phyloP scores from a whole-genome alignment of 164 flowering plant genomes.

The Berberis thunbergii region DNA sequence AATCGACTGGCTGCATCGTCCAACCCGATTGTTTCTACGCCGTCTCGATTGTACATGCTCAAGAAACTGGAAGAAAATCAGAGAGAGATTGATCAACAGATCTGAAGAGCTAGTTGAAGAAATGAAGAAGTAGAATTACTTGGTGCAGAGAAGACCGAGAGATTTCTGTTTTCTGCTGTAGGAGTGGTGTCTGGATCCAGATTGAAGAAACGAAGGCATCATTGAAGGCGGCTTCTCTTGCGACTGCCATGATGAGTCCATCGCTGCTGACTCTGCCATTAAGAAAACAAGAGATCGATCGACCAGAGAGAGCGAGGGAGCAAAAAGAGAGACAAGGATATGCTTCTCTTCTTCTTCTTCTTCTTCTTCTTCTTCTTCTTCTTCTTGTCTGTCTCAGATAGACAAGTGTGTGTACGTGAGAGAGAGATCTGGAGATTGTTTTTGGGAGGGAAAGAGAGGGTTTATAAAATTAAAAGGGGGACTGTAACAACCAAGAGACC shows the following conservation, averaged over 20 bases:
- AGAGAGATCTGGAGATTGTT: background rate
- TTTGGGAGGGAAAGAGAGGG: background rate
- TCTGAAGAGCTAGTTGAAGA: background rate
- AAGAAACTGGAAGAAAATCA: constrained; percentile 48
- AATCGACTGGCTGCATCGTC: constrained; percentile 74
- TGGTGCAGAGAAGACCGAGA: constrained; percentile 79
- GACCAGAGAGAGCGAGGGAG: constrained; percentile 3
- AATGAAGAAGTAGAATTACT: constrained; percentile 27
- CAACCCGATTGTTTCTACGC: constrained; percentile 57
- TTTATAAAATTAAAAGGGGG: background rate
- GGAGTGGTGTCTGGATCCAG: constrained; percentile 26
- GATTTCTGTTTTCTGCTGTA: constrained; percentile 89
- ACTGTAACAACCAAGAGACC: background rate
- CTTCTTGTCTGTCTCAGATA: too few species aligned
- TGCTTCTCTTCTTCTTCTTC: too few species aligned
- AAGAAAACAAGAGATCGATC: too few species aligned
- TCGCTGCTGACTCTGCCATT: background rate
- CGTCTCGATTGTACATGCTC: constrained; percentile 71
- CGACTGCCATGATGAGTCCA: background rate
- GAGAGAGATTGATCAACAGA: background rate
- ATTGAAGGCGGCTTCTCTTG: background rate
- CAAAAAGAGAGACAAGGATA: too few species aligned
- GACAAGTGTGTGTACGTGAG: too few species aligned
- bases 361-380: too few species aligned
- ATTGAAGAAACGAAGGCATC: constrained; percentile 2